Evolutionary conservation across 73 alveolate genomes (phyloP).

Genomic region (Paramecium sonneborni): DNA sequence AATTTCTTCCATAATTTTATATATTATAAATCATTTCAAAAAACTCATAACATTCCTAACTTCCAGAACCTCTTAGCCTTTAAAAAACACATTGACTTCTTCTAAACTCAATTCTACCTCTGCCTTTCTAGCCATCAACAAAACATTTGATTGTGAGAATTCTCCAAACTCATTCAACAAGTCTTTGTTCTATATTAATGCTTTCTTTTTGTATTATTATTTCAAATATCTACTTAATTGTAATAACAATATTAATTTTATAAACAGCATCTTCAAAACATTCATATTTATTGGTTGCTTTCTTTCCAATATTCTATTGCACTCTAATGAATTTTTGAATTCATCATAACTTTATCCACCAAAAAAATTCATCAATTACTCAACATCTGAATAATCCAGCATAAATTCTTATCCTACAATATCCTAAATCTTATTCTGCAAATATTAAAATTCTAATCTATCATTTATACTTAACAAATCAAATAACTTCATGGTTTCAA

Average conservation of each 20-base stretch:
- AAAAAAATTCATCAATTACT: background rate
- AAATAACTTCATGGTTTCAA: background rate
- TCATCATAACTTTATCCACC: conserved; percentile 10
- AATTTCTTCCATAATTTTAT: conserved; percentile 42
- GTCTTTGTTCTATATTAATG: background rate
- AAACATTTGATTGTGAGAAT: background rate
- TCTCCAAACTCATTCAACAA: conserved; percentile 14
- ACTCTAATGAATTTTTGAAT: background rate
- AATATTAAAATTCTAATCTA: background rate
- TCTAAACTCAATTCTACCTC: conserved; percentile 23
- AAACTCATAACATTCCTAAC: background rate
- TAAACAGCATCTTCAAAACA: background rate
- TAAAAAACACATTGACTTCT: conserved; percentile 10
- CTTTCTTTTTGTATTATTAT: background rate
- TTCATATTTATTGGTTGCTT: background rate
- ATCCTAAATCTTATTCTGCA: background rate
- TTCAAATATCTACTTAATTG: conserved; percentile 37
- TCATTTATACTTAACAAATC: background rate
- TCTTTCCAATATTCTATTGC: background rate
- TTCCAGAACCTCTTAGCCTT: conserved; percentile 14
- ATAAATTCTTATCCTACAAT: conserved; percentile 1
- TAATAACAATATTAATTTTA: background rate
- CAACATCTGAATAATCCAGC: background rate
- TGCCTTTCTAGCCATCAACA: conserved; percentile 5
- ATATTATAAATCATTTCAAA: conserved; percentile 30